Evolutionary conservation across 2,329 filamentous ascomycete species (phyloP).

Genomic region (Polytolypa hystricis): DNA sequence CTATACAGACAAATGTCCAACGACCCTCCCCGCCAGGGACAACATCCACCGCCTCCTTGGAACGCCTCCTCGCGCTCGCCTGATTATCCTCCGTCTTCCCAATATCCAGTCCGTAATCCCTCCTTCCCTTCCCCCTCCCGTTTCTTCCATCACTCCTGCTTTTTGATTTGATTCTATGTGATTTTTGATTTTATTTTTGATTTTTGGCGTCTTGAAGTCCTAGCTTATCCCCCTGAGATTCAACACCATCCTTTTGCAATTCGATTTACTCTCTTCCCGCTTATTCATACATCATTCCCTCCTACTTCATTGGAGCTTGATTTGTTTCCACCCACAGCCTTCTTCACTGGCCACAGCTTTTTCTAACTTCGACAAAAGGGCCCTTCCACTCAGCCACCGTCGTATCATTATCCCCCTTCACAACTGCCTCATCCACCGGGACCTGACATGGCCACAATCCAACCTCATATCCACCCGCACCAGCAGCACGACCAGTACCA

Average conservation of each 20-base stretch:
- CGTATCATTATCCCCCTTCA: constrained; percentile 23
- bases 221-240: too few relatives aligned
- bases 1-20: constrained; percentile 29
- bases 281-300: background rate
- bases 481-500: constrained; percentile 23
- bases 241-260: too few relatives aligned
- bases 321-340: background rate
- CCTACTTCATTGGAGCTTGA: constrained; percentile 2
- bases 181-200: too few relatives aligned
- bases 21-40: constrained; percentile 36
- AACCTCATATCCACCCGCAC: constrained; percentile 28
- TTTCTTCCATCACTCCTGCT: too few relatives aligned
- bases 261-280: background rate
- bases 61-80: constrained; percentile 28
- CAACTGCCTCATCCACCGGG: constrained; percentile 24
- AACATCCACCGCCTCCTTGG: constrained; percentile 35
- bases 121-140: constrained; percentile 3
- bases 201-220: too few relatives aligned
- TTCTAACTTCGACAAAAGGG: constrained; percentile 20
- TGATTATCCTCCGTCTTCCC: constrained; percentile 27
- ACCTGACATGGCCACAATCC: constrained; percentile 32
- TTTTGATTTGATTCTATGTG: too few relatives aligned
- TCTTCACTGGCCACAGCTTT: background rate
- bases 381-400: constrained; percentile 8
- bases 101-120: constrained; percentile 20